Evolutionary conservation across 345 rosid species (phyloP).

Genomic region (Capsella bursapastoris): DNA sequence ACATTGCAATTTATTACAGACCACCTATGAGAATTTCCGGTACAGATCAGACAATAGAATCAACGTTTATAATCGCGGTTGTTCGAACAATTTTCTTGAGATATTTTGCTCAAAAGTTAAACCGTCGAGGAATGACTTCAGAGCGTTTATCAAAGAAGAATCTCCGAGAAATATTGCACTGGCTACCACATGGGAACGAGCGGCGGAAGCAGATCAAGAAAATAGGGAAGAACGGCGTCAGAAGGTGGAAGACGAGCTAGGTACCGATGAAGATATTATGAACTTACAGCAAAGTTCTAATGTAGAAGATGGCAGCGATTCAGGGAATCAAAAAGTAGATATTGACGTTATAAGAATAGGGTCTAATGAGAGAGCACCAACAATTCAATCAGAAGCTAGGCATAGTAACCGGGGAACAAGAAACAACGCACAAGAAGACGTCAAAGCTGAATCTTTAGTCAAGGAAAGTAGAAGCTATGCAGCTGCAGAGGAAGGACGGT

Average conservation of each 20-base stretch:
- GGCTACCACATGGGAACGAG: constrained; percentile 54
- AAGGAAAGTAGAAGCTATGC: constrained; percentile 59
- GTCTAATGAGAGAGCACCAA: constrained; percentile 66
- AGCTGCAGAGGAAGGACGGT: constrained; percentile 51
- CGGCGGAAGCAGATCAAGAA: constrained; percentile 51
- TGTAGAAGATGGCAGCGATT: constrained; percentile 59
- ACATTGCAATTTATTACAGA: constrained; percentile 51
- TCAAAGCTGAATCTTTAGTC: constrained; percentile 54
- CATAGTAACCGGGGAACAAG: constrained; percentile 77
- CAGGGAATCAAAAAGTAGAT: constrained; percentile 49
- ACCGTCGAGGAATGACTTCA: constrained; percentile 81
- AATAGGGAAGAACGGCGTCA: constrained; percentile 58
- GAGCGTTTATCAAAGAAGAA: constrained; percentile 71
- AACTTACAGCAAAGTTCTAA: constrained; percentile 76
- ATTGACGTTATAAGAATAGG: constrained; percentile 54
- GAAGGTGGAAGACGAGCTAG: constrained; percentile 86
- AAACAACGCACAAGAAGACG: constrained; percentile 61
- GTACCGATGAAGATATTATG: constrained; percentile 73
- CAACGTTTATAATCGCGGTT: constrained; percentile 67
- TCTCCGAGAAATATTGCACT: constrained; percentile 50
- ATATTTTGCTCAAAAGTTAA: constrained; percentile 72
- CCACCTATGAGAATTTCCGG: constrained; percentile 95
- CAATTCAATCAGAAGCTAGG: constrained; percentile 59
- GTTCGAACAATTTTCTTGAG: constrained; percentile 67
- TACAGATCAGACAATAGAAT: constrained; percentile 74